phyloP scores from a whole-genome alignment of 345 rosid genomes.

The Orychophragmus violaceus region DNA sequence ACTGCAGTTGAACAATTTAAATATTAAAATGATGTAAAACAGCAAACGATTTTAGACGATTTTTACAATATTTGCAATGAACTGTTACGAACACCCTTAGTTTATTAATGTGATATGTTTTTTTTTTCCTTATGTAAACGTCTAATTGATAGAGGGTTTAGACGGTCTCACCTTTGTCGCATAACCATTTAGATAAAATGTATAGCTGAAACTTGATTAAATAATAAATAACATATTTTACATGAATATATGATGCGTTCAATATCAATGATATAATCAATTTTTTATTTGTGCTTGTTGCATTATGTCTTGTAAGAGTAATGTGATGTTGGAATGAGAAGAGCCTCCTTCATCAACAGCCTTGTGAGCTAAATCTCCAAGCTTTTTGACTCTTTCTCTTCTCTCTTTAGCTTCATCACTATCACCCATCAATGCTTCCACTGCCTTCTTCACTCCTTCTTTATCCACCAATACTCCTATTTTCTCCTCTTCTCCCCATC shows the following conservation, averaged over 20 bases:
- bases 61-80: not conserved
- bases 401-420: slow-evolving; percentile 37
- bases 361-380: slow-evolving; percentile 30
- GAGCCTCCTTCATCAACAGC: slow-evolving; percentile 50
- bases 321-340: slow-evolving; percentile 35
- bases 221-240: not conserved
- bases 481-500: slow-evolving; percentile 48
- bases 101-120: too few species aligned
- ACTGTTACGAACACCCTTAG: not conserved
- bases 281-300: slow-evolving; percentile 1
- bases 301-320: slow-evolving; percentile 29
- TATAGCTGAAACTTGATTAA: not conserved
- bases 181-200: too few species aligned
- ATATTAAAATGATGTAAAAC: not conserved
- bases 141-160: not conserved
- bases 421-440: slow-evolving; percentile 36
- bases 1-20: too few species aligned
- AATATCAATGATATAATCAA: not conserved
- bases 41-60: not conserved
- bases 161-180: not conserved
- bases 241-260: not conserved
- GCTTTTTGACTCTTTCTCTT: slow-evolving; percentile 32
- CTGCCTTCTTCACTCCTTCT: slow-evolving; percentile 31
- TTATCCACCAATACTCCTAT: slow-evolving; percentile 39
- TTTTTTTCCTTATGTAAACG: too few species aligned